Evolutionary conservation across 208 protist species (phyloP), one percentile per base, ranked within the genome.

Genomic region (Wallacemonas sp.): DNA sequence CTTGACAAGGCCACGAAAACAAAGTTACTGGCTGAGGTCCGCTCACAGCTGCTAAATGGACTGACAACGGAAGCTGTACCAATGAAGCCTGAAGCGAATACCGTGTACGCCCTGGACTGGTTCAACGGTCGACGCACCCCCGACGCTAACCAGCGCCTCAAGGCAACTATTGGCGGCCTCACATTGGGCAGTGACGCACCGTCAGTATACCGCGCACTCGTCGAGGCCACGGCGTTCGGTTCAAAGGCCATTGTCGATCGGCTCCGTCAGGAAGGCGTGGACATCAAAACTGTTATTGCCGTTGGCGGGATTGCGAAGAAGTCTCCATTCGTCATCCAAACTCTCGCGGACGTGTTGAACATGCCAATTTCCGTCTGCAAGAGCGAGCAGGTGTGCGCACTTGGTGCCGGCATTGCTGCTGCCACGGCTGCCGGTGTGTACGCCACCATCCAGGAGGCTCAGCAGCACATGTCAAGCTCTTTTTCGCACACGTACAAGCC

Each of bases 81-180:
- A 2, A 57, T 79, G 33, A 10, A 58, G 27, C 73, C 67, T 2
- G 59, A 50, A 21, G 22, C 62, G 36, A 68, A 41, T 39, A 73
- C 67, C 22, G 73, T 76, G 22, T 62, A 60, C 44, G 73, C 77
- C 24, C 54, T 87, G 1, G 81, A 87, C 55, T 87, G 81, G 81
- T 81, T 87, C 70, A 87, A 87, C 66, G 81, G 77, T 1, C 71
- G 81, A 19, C 66, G 81, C 64, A 83, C 76, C n/a, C 77, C 77
- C 15, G 70, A 81, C 41, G 77, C 77, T 13, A 87, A 87, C 54
- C 75, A 81, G 44, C 57, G 76, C 34, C 74, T 83, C 19, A 81
- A 81, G 53, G 65, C 71, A 0, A 63, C 59, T 27, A 70, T 88
- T 38, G 38, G 57, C 39, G 77, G 73, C 13, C 78, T 88, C 24